These are phyloP conservation scores for Hordeum marinum DNA, from an alignment of 176 grass and related monocot species.

Conservation along the genomic window DNA sequence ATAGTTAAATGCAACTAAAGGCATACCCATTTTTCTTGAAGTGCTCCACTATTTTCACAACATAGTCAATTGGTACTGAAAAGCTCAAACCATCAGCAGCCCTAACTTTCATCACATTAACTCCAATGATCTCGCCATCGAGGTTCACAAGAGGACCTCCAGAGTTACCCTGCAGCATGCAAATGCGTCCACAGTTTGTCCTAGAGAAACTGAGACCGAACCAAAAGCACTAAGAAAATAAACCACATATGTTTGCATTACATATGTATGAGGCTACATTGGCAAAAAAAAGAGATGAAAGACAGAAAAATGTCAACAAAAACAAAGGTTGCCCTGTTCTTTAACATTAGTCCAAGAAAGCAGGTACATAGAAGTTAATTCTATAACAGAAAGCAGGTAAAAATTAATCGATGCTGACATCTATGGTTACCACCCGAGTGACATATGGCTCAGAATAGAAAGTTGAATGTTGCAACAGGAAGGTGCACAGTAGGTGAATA, in stretches of 20 bases:
- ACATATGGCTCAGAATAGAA: background rate
- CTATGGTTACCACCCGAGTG: background rate
- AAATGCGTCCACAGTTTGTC: background rate
- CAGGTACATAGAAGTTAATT: background rate
- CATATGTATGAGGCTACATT: background rate
- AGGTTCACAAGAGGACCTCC: constrained; percentile 88
- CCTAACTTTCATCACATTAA: constrained; percentile 66
- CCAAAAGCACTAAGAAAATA: background rate
- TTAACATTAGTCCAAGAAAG: constrained; percentile 6
- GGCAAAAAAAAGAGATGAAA: background rate
- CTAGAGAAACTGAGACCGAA: constrained; percentile 1
- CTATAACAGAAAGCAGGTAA: background rate
- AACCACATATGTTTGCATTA: background rate
- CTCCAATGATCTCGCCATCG: constrained; percentile 80
- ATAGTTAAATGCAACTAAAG: constrained; percentile 11
- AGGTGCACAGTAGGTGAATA: background rate
- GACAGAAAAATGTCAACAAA: background rate
- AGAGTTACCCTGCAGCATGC: constrained; percentile 61
- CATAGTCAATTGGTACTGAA: constrained; percentile 72
- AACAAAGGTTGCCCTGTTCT: background rate
- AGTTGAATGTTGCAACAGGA: background rate
- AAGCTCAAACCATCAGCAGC: constrained; percentile 71
- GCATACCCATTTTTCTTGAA: constrained; percentile 69
- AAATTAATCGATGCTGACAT: constrained; percentile 3
- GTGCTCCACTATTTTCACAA: constrained; percentile 77